A percentile compares a stretch with the other conserved stretches of the same genome.
Evolutionary conservation across 1,284 basidiomycete genomes (phyloP).

Genomic region (Boletus smithii): DNA sequence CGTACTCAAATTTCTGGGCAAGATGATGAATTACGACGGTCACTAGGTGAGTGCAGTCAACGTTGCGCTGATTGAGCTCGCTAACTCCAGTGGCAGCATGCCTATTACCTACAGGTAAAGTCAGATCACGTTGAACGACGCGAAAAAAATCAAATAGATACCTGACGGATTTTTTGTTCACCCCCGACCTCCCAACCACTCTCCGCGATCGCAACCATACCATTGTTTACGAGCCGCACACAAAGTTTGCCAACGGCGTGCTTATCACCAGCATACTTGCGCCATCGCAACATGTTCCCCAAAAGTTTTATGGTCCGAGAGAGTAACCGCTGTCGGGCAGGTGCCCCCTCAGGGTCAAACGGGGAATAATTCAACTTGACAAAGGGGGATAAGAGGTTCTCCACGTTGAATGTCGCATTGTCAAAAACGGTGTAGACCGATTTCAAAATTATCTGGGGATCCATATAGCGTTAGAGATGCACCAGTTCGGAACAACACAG

Average conservation of each 20-base stretch:
- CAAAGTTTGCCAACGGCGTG: constrained; percentile 58
- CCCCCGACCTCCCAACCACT: constrained; percentile 89
- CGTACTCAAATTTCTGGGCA: constrained; percentile 1
- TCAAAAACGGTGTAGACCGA: constrained; percentile 60
- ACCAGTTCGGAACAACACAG: constrained; percentile 5
- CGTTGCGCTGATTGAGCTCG: constrained; percentile 21
- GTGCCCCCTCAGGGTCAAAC: constrained; percentile 76
- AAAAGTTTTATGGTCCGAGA: constrained; percentile 71
- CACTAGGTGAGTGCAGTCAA: constrained; percentile 5
- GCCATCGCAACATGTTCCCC: constrained; percentile 70
- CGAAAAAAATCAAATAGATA: constrained; percentile 28
- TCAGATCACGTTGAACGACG: constrained; percentile 6
- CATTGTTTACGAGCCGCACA: constrained; percentile 55
- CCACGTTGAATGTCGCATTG: constrained; percentile 48
- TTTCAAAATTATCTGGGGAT: constrained; percentile 59
- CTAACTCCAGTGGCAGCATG: constrained; percentile 45
- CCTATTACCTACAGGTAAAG: constrained; percentile 38
- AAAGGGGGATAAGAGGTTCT: constrained; percentile 45
- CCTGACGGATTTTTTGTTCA: constrained; percentile 63
- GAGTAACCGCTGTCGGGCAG: constrained; percentile 70
- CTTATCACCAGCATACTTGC: constrained; percentile 66
- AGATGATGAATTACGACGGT: constrained; percentile 11
- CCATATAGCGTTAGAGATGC: constrained; percentile 13
- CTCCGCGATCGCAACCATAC: constrained; percentile 66
- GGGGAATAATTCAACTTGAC: constrained; percentile 41